Evolutionary conservation across 2,329 filamentous ascomycete genomes (phyloP).

Genomic region (Didymosphaeria variabile): DNA sequence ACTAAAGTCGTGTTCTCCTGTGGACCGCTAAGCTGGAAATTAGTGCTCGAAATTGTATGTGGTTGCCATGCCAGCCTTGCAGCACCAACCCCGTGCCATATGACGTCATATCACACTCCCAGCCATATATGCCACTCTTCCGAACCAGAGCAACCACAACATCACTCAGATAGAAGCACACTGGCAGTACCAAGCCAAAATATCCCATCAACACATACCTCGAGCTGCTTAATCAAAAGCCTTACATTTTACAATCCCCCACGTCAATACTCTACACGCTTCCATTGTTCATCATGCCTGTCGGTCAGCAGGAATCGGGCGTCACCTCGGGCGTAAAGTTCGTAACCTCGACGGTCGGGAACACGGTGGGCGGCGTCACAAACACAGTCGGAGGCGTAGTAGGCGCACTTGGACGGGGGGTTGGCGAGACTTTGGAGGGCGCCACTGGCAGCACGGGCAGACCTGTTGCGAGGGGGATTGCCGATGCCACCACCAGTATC

Average conservation of each 20-base stretch:
- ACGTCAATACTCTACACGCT: background rate
- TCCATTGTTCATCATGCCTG: conserved; percentile 38
- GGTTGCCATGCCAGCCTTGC: background rate
- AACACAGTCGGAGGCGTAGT: conserved; percentile 64
- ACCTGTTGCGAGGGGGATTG: conserved; percentile 54
- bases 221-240: background rate
- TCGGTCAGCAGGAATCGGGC: conserved; percentile 53
- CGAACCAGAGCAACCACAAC: background rate
- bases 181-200: background rate
- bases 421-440: conserved; percentile 57
- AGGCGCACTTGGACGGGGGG: conserved; percentile 55
- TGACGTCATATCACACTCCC: background rate
- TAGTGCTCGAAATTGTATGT: background rate
- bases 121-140: background rate
- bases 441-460: conserved; percentile 56
- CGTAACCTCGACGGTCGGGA: conserved; percentile 65
- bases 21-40: background rate
- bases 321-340: conserved; percentile 63
- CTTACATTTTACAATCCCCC: background rate
- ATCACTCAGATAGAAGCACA: background rate
- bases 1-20: too few relatives aligned
- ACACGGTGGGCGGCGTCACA: conserved; percentile 62
- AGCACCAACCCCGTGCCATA: background rate
- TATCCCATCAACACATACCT: background rate
- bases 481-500: conserved; percentile 55